phyloP scores from a whole-genome alignment of 352 stramenopile genomes.

The Globisporangium alternatum region DNA sequence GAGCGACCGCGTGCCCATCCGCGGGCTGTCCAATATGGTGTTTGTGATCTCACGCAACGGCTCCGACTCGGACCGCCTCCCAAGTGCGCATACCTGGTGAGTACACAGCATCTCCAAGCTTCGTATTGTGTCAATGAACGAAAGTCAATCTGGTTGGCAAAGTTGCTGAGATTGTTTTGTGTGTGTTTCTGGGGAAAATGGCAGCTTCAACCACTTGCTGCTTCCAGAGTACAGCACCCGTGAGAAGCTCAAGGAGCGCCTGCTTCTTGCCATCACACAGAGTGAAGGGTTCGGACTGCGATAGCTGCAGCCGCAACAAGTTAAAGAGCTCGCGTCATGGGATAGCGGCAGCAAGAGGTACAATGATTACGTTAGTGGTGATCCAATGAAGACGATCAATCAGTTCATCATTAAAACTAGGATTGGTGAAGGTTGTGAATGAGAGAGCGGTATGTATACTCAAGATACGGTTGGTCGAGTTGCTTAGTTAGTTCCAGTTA shows the following conservation, averaged over 20 bases:
- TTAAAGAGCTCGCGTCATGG: too few relatives aligned
- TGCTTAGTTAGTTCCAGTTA: too few relatives aligned
- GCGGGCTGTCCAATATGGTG: conserved; percentile 70
- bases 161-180: conserved; percentile 3
- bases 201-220: conserved; percentile 86
- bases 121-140: neutral
- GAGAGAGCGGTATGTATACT: too few relatives aligned
- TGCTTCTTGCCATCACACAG: conserved; percentile 81
- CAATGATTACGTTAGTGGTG: too few relatives aligned
- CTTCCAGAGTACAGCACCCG: conserved; percentile 74
- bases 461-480: too few relatives aligned
- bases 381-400: too few relatives aligned
- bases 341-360: too few relatives aligned
- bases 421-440: too few relatives aligned
- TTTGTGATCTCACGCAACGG: conserved; percentile 88
- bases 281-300: conserved; percentile 80
- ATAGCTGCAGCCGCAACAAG: conserved; percentile 22
- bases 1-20: conserved; percentile 82
- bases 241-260: conserved; percentile 78
- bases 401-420: too few relatives aligned
- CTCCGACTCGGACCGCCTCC: conserved; percentile 76
- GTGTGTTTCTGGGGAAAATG: conserved; percentile 2
- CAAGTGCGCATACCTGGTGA: conserved; percentile 85
- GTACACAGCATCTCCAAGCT: neutral
- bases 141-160: neutral